These are phyloP conservation scores for Sanghuangporus sanghuang DNA, from an alignment of 1,284 basidiomycete species.

Conservation along the genomic window DNA sequence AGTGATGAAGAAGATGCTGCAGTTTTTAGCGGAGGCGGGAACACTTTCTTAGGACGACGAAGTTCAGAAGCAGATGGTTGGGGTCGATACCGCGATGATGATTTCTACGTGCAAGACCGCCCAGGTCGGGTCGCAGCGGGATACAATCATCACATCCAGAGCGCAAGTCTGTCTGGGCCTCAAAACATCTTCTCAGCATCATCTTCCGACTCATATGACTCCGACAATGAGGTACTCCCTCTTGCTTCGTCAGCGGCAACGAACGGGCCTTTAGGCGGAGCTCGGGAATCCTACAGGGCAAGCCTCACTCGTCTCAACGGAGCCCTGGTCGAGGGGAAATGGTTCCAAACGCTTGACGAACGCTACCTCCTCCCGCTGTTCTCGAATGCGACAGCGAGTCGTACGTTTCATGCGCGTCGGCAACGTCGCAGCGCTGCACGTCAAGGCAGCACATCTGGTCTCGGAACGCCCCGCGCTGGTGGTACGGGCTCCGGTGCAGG, in stretches of 20 bases:
- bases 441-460: not conserved
- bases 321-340: conserved; percentile 63
- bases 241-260: conserved; percentile 58
- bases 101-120: conserved; percentile 41
- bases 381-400: conserved; percentile 88
- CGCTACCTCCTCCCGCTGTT: conserved; percentile 92
- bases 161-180: conserved; percentile 26
- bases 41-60: conserved; percentile 26
- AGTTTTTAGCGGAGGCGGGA: conserved; percentile 18
- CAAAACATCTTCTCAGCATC: conserved; percentile 48
- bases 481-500: not conserved
- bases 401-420: conserved; percentile 79
- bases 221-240: conserved; percentile 70
- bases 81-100: conserved; percentile 48
- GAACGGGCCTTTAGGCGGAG: conserved; percentile 21
- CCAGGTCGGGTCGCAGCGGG: conserved; percentile 21
- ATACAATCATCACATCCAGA: conserved; percentile 58
- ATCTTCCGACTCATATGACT: conserved; percentile 71
- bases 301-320: conserved; percentile 21
- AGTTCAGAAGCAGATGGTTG: conserved; percentile 26
- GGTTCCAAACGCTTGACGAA: conserved; percentile 96
- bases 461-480: not conserved
- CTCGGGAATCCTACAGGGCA: conserved; percentile 17
- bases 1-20: conserved; percentile 71
- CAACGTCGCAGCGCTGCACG: conserved; percentile 43